Conservation (phyloP, 768 basidiomycete species). For the Grammothele lineata region DNA sequence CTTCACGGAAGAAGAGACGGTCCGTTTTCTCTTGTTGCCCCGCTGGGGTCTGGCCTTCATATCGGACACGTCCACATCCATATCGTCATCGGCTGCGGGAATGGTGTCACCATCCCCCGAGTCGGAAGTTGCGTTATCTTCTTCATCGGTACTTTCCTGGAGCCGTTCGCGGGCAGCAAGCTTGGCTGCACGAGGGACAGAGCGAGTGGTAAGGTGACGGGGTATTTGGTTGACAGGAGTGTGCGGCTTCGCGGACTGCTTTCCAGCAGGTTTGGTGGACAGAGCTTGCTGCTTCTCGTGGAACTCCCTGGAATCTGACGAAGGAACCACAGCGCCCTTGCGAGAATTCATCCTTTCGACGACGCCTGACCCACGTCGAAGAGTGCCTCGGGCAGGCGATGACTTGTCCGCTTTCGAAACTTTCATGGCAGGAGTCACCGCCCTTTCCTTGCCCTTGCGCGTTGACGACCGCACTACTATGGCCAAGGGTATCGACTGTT, state of each 20-base stretch:
- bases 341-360: constrained; percentile 10
- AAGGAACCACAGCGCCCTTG: constrained; percentile 39
- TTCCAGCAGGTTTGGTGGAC: too few relatives aligned
- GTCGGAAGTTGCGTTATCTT: constrained; percentile 35
- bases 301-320: constrained; percentile 58
- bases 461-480: constrained; percentile 20
- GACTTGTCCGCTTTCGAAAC: background rate
- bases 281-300: constrained; percentile 12
- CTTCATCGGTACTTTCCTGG: constrained; percentile 10
- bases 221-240: too few relatives aligned
- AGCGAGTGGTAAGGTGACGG: too few relatives aligned
- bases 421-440: too few relatives aligned
- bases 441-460: constrained; percentile 17
- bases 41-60: constrained; percentile 42
- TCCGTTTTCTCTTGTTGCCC: constrained; percentile 22
- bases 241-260: too few relatives aligned
- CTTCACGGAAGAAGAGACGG: constrained; percentile 14
- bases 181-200: constrained; percentile 10
- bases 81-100: constrained; percentile 38
- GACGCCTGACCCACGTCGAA: too few relatives aligned
- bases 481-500: constrained; percentile 43
- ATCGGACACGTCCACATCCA: constrained; percentile 28
- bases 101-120: constrained; percentile 26
- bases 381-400: background rate
- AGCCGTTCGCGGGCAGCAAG: constrained; percentile 3